Evolutionary conservation across 2,329 filamentous ascomycete genomes (phyloP).

Genomic region (Fusarium neocosmosporiellum): DNA sequence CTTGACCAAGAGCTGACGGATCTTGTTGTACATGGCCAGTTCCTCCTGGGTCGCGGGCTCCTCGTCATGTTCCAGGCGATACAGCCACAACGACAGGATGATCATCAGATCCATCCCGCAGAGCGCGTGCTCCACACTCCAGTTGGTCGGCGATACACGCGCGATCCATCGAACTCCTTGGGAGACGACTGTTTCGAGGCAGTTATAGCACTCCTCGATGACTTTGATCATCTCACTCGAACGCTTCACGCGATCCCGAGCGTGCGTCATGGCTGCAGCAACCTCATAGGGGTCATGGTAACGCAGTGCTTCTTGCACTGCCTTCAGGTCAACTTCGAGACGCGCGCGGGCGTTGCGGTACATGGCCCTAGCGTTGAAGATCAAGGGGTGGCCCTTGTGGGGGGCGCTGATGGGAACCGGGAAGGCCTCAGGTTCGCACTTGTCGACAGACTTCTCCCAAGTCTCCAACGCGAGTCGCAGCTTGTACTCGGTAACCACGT

Average conservation of each 20-base stretch:
- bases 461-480: constrained; percentile 94
- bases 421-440: constrained; percentile 91
- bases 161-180: constrained; percentile 98
- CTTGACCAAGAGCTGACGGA: constrained; percentile 90
- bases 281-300: constrained; percentile 99
- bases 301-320: constrained; percentile 93
- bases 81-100: constrained; percentile 97
- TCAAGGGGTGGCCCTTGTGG: constrained; percentile 93
- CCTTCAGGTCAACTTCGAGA: constrained; percentile 94
- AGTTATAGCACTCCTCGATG: constrained; percentile 97
- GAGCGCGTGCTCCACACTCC: constrained; percentile 97
- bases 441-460: constrained; percentile 96
- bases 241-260: constrained; percentile 92
- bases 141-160: constrained; percentile 97
- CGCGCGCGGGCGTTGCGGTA: constrained; percentile 94
- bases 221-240: constrained; percentile 99
- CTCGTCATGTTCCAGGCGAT: constrained; percentile 98
- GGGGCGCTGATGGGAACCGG: constrained; percentile 91
- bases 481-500: constrained; percentile 98
- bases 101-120: constrained; percentile 98
- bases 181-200: constrained; percentile 93
- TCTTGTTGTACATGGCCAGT: constrained; percentile 89
- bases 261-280: constrained; percentile 94
- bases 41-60: constrained; percentile 89
- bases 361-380: constrained; percentile 98